phyloP scores from a whole-genome alignment of 2,329 filamentous ascomycete species.

The Xylaria polymorpha region DNA sequence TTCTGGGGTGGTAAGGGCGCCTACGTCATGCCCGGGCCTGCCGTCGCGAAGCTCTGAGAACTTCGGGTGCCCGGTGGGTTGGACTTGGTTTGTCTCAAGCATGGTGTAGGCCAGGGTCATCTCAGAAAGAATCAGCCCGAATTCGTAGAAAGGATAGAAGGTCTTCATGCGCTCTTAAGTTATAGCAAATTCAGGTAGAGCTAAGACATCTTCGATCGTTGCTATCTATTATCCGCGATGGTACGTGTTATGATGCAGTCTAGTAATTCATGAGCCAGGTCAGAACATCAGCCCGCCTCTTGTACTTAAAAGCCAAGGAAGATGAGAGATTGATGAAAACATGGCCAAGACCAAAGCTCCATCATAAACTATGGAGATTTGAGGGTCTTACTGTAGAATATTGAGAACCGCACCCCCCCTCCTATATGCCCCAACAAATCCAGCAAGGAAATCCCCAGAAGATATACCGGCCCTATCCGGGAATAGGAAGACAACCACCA shows the following conservation, averaged over 20 bases:
- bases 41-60: constrained; percentile 34
- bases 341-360: no score
- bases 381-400: no score
- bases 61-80: background rate
- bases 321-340: no score
- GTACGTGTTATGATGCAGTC: background rate
- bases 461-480: no score
- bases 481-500: no score
- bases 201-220: background rate
- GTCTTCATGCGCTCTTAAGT: background rate
- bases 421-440: no score
- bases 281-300: background rate
- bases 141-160: background rate
- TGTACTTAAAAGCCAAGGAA: background rate
- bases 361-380: no score
- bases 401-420: background rate
- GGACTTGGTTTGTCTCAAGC: background rate
- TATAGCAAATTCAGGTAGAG: background rate
- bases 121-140: background rate
- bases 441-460: no score
- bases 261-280: background rate
- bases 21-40: constrained; percentile 47
- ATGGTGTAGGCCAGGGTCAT: background rate
- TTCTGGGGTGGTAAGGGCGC: constrained; percentile 42
- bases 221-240: background rate